These are phyloP conservation scores for Colletotrichum destructivum DNA, from an alignment of 2,329 filamentous ascomycete species.

Conservation along the genomic window DNA sequence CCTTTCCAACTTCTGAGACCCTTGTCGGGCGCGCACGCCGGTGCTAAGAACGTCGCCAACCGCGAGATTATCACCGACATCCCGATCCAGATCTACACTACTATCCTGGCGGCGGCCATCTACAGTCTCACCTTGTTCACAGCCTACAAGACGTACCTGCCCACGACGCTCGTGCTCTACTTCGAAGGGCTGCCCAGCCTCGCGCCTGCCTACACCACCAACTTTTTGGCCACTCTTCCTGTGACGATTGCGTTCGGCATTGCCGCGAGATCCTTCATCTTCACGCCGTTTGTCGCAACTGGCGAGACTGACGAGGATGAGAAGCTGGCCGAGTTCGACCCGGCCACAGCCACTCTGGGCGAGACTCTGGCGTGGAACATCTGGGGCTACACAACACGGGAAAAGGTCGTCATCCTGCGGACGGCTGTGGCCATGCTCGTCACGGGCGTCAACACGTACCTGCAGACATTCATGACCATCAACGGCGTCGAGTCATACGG, in stretches of 20 bases:
- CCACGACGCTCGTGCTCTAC: conserved; percentile 79
- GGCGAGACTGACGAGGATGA: conserved; percentile 65
- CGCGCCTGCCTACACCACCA: conserved; percentile 75
- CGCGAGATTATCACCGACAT: conserved; percentile 76
- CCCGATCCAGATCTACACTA: conserved; percentile 74
- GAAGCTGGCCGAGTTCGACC: conserved; percentile 70
- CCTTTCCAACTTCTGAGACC: conserved; percentile 84
- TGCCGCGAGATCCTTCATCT: conserved; percentile 83
- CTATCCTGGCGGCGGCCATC: conserved; percentile 78
- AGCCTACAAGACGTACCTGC: conserved; percentile 79
- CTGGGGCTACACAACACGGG: conserved; percentile 76
- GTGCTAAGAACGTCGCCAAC: conserved; percentile 66
- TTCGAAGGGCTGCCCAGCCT: conserved; percentile 82
- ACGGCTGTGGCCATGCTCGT: conserved; percentile 73
- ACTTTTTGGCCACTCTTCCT: conserved; percentile 73
- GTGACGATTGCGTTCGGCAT: conserved; percentile 73
- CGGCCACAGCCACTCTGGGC: conserved; percentile 73
- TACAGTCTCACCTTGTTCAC: conserved; percentile 82
- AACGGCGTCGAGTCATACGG: conserved; percentile 79
- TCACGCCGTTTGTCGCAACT: conserved; percentile 75
- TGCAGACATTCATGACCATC: conserved; percentile 77
- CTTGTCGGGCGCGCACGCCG: conserved; percentile 75
- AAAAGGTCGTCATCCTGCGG: conserved; percentile 75
- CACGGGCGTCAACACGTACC: conserved; percentile 71
- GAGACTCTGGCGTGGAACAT: conserved; percentile 82